Percentiles rank a stretch among this genome's conserved stretches.
phyloP scores from a whole-genome alignment of 2,329 filamentous ascomycete genomes.

The Teratosphaeria gauchensis region DNA sequence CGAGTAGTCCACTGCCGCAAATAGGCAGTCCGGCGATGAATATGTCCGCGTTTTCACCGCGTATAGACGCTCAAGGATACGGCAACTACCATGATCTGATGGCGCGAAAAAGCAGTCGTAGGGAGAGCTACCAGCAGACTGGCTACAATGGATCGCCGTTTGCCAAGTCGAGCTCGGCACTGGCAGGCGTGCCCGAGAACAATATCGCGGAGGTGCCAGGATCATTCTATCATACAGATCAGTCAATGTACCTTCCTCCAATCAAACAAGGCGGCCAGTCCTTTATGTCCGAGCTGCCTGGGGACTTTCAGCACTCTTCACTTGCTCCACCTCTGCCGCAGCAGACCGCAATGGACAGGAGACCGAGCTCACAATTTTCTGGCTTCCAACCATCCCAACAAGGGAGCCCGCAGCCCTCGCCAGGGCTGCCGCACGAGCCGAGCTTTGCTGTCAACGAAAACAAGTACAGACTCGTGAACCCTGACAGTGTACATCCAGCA shows the following conservation, averaged over 20 bases:
- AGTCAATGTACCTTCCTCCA: slow-evolving; percentile 13
- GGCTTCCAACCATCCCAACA: neutral
- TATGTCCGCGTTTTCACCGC: slow-evolving; percentile 2
- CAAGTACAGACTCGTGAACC: slow-evolving; percentile 2
- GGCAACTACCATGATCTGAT: slow-evolving; percentile 22
- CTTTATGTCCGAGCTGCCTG: slow-evolving; percentile 21
- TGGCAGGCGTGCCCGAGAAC: slow-evolving; percentile 15
- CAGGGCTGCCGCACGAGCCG: slow-evolving; percentile 1
- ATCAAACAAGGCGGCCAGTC: slow-evolving; percentile 11
- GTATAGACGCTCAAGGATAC: slow-evolving; percentile 17
- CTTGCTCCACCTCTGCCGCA: neutral
- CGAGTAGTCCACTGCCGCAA: slow-evolving; percentile 8
- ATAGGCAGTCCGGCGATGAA: slow-evolving; percentile 3
- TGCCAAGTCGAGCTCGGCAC: slow-evolving; percentile 13
- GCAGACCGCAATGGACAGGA: neutral
- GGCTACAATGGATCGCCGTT: slow-evolving; percentile 18
- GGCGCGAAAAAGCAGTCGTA: slow-evolving; percentile 5
- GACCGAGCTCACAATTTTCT: neutral
- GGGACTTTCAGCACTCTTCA: slow-evolving; percentile 12
- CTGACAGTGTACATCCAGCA: slow-evolving; percentile 9
- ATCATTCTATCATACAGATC: slow-evolving; percentile 29
- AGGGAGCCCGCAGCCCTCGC: slow-evolving; percentile 5
- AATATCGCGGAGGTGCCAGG: slow-evolving; percentile 32
- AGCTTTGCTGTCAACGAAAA: neutral
- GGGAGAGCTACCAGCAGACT: slow-evolving; percentile 15